phyloP scores from a whole-genome alignment of 306 rosid genomes.

The Prunus kanzakura region DNA sequence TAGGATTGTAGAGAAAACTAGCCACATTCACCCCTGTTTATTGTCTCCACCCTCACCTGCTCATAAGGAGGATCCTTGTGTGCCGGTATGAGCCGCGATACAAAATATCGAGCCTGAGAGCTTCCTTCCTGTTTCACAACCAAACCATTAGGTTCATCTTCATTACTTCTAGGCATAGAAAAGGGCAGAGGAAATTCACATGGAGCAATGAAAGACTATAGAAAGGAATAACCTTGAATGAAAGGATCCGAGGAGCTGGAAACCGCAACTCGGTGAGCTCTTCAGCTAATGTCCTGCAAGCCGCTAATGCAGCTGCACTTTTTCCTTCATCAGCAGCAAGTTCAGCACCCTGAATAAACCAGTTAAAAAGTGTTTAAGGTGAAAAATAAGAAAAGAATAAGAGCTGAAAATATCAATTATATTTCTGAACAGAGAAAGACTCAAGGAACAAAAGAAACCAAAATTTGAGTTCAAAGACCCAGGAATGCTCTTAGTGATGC shows the following conservation, averaged over 20 bases:
- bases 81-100: constrained; percentile 90
- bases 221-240: constrained; percentile 67
- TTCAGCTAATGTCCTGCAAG: constrained; percentile 97
- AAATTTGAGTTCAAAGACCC: not conserved
- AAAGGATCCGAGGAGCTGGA: constrained; percentile 96
- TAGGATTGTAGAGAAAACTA: not conserved
- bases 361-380: constrained; percentile 9
- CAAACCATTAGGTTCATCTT: constrained; percentile 20
- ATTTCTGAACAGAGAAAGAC: constrained; percentile 17
- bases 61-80: constrained; percentile 99
- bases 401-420: not conserved
- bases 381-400: not conserved
- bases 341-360: constrained; percentile 81
- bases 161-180: constrained; percentile 27
- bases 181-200: not conserved
- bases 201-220: not conserved
- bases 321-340: constrained; percentile 86
- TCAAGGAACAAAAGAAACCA: not conserved
- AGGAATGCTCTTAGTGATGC: not conserved
- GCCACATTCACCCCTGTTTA: too few species aligned
- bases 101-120: constrained; percentile 93
- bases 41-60: constrained; percentile 55
- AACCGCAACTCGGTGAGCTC: constrained; percentile 86
- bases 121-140: constrained; percentile 86
- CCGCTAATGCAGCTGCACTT: constrained; percentile 94